A percentile compares a stretch with the other conserved stretches of the same genome.
Conservation (phyloP, 306 rosid species). For the Comarum palustre region DNA sequence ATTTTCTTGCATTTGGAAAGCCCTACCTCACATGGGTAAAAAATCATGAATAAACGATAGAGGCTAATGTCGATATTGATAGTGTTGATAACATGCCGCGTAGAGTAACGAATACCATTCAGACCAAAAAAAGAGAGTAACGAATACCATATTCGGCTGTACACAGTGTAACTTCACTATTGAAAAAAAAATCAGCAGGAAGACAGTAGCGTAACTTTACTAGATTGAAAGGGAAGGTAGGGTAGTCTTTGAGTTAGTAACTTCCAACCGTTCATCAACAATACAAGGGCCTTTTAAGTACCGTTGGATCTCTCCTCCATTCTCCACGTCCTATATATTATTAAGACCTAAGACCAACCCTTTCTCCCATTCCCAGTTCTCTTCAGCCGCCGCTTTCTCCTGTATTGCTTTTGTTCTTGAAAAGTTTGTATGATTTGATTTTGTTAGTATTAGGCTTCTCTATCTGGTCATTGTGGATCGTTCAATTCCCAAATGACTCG, state of each 20-base stretch:
- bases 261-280: neutral
- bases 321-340: neutral
- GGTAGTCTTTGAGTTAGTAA: neutral
- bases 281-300: neutral
- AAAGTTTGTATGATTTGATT: neutral
- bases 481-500: conserved; percentile 76
- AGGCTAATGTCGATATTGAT: too few species aligned
- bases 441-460: conserved; percentile 45
- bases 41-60: too few species aligned
- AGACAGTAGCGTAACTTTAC: neutral
- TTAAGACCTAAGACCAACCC: neutral
- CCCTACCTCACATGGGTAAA: too few species aligned
- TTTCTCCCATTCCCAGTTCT: neutral
- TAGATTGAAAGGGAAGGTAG: neutral
- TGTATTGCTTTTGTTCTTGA: too few species aligned
- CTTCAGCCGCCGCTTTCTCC: neutral
- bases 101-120: too few species aligned
- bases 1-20: too few species aligned
- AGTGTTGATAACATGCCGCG: too few species aligned
- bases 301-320: neutral
- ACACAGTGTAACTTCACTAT: too few species aligned
- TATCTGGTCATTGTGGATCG: conserved; percentile 85
- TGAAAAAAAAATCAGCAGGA: too few species aligned
- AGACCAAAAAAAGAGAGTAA: too few species aligned
- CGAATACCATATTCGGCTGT: too few species aligned